Base-by-base conservation (phyloP, 2,329 filamentous ascomycete genomes). In the Monosporascus sp. region DNA sequence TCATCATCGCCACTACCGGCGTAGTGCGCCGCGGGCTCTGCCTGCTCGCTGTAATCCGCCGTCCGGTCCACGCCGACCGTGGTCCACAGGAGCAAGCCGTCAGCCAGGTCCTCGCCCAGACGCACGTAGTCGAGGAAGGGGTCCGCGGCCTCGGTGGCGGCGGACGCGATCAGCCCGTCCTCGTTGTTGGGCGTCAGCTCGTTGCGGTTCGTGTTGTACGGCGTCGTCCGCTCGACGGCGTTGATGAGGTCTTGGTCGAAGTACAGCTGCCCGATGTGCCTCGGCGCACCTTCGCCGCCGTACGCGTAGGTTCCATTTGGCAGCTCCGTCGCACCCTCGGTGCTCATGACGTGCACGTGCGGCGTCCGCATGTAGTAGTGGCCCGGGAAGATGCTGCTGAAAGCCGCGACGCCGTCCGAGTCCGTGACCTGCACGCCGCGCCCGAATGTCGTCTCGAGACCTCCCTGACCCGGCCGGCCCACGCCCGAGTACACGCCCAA, bases 201-300 rank as follows among this genome's bases (percentile, higher is more conserved):
- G 58, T 76, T 70, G 1, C 59, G 68, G 64, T 78, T 78, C 51
- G 63, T 63, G 37, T 48, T 62, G 65, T 78, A 78, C 1, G 80
- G 79, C 2, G 63, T 58, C 2, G 68, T 70, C 22, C 63, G 60
- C 56, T 80, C 76, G 51, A 83, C 78, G 37, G 70, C 60, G 5
- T 62, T 54, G 58, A 81, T 74, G 28, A 85, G 75, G 59, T 73
- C 70, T 59, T 83, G 77, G 64, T 84, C 79, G 64, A 83, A 80
- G 73, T 82, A 85, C 51, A 84, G 66, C 64, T 85, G 81, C n/a
- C 81, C 81, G 45, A 84, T 76, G 67, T 85, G 80, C 4, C 78
- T 76, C 41, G 79, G 71, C 45, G 69, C 71, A 31, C 78, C 75
- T 55, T 73, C 74, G n/a, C 69, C 61, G 46, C 69, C 61, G 46